Evolutionary conservation across 129 eudicot genomes (phyloP), one percentile per base, ranked within the genome.

Genomic region (Glebionis coronaria): DNA sequence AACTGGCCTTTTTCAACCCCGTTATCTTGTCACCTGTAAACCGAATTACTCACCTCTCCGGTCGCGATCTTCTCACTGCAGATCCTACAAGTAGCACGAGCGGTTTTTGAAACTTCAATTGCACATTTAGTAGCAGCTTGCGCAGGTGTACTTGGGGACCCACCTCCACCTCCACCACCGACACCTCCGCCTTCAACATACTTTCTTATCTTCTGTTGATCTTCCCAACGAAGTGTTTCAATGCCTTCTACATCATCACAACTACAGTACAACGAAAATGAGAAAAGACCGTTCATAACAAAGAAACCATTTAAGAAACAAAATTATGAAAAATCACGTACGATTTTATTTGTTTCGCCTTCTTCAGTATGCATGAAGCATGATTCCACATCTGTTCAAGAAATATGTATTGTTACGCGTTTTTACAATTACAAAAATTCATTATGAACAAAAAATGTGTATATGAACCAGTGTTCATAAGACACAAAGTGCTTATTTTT

Each of bases 151-250:
- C 55, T 74, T 53, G 72, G 53, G 15, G 82, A 61, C 31, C 72
- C 86, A 0, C 0, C 29, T n/a, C 1, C 42, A 4, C 79, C 88
- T 70, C 88, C 78, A 60, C 85, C 95, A 15, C 83, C 76, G 8
- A 9, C 44, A 9, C 79, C 88, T 73, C 88, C 78, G 60, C 85
- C 86, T 47, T 81, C 95, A 13, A 84, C 76, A 56, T 84, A 82
- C n/a, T 83, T 67, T 66, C 95, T 87, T 42, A 94, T 79, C 71
- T 68, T 94, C 64, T 94, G 79, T 50, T 89, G 99, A 83, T 94
- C 99, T 71, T 94, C 99, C 99, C 99, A 93, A 29, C 99, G 87
- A 70, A 93, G 95, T 28, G 75, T 63, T 76, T 93, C 99, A 64
- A 93, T 63, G 68, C 99, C 99, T 63, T 87, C 95, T 51, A 93